A percentile compares a stretch with the other conserved stretches of the same genome.
These are phyloP conservation scores for Exophiala alcalophila DNA, from an alignment of 2,329 filamentous ascomycete genomes.

Conservation along the genomic window DNA sequence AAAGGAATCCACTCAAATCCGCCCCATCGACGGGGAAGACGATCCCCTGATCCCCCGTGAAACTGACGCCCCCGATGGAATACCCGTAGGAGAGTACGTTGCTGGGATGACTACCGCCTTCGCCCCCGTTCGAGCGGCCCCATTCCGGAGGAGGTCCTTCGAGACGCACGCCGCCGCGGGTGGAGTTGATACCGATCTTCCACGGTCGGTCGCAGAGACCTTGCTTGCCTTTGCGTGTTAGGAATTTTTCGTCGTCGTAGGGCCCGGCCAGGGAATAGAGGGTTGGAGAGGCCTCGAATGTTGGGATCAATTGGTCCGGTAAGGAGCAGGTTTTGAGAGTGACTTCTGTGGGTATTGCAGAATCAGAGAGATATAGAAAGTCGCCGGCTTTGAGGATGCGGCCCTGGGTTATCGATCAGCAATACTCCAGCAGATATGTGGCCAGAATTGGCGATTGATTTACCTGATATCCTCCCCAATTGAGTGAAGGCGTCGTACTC, in stretches of 20 bases:
- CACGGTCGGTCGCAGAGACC: slow-evolving; percentile 56
- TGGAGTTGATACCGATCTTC: slow-evolving; percentile 60
- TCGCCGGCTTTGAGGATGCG: background rate
- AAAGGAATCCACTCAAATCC: slow-evolving; percentile 59
- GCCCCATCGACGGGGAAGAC: slow-evolving; percentile 58
- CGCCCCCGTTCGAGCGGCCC: slow-evolving; percentile 58
- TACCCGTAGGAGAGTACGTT: slow-evolving; percentile 60
- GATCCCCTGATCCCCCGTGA: slow-evolving; percentile 58
- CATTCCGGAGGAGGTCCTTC: slow-evolving; percentile 57
- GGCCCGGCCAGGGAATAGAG: slow-evolving; percentile 35
- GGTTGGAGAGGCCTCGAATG: background rate
- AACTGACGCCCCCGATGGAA: slow-evolving; percentile 56
- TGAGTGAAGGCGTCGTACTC: slow-evolving; percentile 55
- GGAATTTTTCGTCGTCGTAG: slow-evolving; percentile 50
- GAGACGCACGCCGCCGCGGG: slow-evolving; percentile 58
- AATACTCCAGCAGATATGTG: background rate
- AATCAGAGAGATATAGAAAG: slow-evolving; percentile 1
- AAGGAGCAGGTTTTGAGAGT: too few relatives aligned
- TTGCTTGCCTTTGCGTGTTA: slow-evolving; percentile 50
- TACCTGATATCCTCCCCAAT: slow-evolving; percentile 51
- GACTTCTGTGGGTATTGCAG: too few relatives aligned
- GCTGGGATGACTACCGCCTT: slow-evolving; percentile 60
- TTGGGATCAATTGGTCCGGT: too few relatives aligned
- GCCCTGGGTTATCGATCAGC: slow-evolving; percentile 45
- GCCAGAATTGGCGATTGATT: too few relatives aligned